Evolutionary conservation across 2,329 filamentous ascomycete species (phyloP).

Genomic region (Diaporthe batatas): DNA sequence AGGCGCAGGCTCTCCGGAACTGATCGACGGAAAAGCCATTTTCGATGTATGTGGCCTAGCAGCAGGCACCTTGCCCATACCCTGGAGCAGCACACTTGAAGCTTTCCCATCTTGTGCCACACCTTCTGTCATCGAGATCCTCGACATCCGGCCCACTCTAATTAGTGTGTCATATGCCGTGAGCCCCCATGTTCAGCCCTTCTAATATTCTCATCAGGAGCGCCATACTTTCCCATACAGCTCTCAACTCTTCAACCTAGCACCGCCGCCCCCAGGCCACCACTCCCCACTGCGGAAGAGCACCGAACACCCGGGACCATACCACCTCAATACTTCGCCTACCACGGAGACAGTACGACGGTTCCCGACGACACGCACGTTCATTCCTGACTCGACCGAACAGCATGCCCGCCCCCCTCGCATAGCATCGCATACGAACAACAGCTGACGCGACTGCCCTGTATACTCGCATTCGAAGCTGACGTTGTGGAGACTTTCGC

Average conservation of each 20-base stretch:
- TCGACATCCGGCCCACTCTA: constrained; percentile 37
- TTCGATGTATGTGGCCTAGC: constrained; percentile 33
- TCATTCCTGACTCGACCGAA: constrained; percentile 20
- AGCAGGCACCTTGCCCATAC: constrained; percentile 31
- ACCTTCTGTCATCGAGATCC: constrained; percentile 41
- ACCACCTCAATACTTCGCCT: constrained; percentile 4
- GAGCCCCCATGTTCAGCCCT: constrained; percentile 34
- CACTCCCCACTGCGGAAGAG: not conserved
- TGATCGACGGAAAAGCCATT: constrained; percentile 35
- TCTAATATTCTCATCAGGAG: constrained; percentile 30
- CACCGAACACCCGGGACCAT: constrained; percentile 13
- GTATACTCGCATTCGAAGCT: not conserved
- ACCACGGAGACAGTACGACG: not conserved
- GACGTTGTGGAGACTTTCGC: not conserved
- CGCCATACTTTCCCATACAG: constrained; percentile 27
- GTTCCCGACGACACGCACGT: constrained; percentile 9
- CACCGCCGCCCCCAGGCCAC: constrained; percentile 20
- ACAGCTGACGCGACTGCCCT: constrained; percentile 6
- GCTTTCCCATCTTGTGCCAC: constrained; percentile 40
- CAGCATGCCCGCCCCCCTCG: constrained; percentile 26
- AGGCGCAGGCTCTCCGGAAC: constrained; percentile 1
- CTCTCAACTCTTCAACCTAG: constrained; percentile 14
- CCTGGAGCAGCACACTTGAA: constrained; percentile 37
- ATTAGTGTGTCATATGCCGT: constrained; percentile 36
- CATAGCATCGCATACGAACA: constrained; percentile 18